These are phyloP conservation scores for Zymoseptoria crescenta DNA, from an alignment of 2,329 filamentous ascomycete species.

Conservation along the genomic window DNA sequence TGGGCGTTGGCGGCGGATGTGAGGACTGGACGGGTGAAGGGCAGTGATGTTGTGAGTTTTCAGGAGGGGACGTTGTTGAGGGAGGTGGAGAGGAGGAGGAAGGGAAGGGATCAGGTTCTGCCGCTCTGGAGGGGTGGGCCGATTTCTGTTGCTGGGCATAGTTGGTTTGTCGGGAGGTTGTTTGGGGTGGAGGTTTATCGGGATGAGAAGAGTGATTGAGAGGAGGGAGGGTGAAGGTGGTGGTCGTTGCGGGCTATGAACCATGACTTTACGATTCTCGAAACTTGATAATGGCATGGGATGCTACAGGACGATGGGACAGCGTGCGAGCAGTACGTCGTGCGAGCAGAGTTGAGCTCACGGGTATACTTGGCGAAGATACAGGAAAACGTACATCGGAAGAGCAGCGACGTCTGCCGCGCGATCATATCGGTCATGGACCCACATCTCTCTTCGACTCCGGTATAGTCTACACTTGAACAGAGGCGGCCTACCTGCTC, in stretches of 20 bases:
- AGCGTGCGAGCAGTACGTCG: no score
- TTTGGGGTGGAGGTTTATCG: constrained; percentile 29
- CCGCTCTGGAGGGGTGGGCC: constrained; percentile 31
- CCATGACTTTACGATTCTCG: no score
- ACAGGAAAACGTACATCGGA: no score
- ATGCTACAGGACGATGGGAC: no score
- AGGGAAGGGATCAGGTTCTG: constrained; percentile 27
- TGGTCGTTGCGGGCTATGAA: neutral
- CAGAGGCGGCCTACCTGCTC: no score
- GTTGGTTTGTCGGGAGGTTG: constrained; percentile 27
- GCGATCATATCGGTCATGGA: no score
- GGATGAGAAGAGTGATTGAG: constrained; percentile 20
- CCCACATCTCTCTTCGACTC: no score
- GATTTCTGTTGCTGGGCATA: constrained; percentile 27
- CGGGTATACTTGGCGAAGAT: no score
- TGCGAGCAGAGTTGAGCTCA: no score
- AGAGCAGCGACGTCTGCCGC: no score
- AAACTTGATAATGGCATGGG: neutral
- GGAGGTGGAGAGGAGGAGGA: constrained; percentile 24
- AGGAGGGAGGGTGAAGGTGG: neutral
- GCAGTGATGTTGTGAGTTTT: constrained; percentile 27
- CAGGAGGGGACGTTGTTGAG: constrained; percentile 26
- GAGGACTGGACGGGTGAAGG: constrained; percentile 24
- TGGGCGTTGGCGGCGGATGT: constrained; percentile 29
- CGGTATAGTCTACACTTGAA: no score